Percentiles rank a stretch among this genome's conserved stretches.
phyloP scores from a whole-genome alignment of 306 rosid species.

The Cicer arietinum region DNA sequence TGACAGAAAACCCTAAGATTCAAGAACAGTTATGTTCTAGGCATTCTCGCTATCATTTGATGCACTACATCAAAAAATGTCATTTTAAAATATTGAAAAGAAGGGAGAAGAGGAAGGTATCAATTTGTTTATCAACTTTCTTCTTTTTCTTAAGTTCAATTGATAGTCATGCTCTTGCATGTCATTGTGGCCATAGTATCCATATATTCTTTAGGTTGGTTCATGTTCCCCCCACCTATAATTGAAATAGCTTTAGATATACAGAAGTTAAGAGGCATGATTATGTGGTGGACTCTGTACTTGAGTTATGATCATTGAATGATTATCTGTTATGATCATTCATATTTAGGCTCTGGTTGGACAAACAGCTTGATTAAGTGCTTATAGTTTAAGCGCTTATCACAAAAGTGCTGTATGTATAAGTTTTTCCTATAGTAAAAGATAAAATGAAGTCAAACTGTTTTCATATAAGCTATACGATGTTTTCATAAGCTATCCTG shows the following conservation, averaged over 20 bases:
- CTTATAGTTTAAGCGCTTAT: no score
- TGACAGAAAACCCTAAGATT: conserved; percentile 69
- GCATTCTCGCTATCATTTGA: conserved; percentile 87
- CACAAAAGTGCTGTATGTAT: no score
- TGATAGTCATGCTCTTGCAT: background rate
- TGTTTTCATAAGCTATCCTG: no score
- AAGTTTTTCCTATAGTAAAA: no score
- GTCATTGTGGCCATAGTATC: background rate
- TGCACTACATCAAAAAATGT: conserved; percentile 92
- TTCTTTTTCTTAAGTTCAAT: background rate
- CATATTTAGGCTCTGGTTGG: no score
- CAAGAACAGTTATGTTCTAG: conserved; percentile 85
- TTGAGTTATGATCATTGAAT: no score
- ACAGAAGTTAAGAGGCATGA: no score
- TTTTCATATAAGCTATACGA: no score
- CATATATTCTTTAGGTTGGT: conserved; percentile 7
- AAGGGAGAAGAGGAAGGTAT: conserved; percentile 82
- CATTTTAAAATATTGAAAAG: conserved; percentile 91
- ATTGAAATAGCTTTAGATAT: background rate
- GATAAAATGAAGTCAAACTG: no score
- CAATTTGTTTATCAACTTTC: background rate
- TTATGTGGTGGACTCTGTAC: no score
- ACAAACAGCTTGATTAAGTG: no score
- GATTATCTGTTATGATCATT: no score
- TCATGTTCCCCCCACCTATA: conserved; percentile 5